Base-by-base conservation (phyloP, 1,284 basidiomycete genomes). In the Fistulinella cinereoalba region DNA sequence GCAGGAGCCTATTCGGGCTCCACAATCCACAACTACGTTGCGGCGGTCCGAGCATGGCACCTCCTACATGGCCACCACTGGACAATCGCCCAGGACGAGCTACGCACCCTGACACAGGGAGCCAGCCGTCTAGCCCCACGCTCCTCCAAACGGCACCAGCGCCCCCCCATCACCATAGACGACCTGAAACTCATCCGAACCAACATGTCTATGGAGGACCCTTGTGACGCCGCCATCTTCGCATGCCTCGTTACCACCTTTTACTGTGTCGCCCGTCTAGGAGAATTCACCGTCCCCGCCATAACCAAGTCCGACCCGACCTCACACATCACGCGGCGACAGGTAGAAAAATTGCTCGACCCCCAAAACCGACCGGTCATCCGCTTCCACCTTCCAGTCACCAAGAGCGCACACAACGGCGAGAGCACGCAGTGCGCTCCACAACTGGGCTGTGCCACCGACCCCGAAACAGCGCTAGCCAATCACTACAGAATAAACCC, bases 171-270 rank as follows among this genome's bases (percentile, higher is more conserved):
- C n/a, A 32, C 31, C 8, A 7, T 7, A 4, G 15, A 4, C 5
- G 18, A 15, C 2, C 31, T 32, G 1, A 1, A 32, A 1, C 31
- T 36, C 41, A 2, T 47, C 41, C 6, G 39, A 1, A 9, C 0
- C 1, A 5, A 8, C 1, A 44, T 72, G 13, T 45, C 64, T 28
- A 22, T 62, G 0, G 6, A 25, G 5, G 11, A 49, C 2, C 62
- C 59, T 0, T 41, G 67, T 0, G 60, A 74, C 27, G 59, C 64
- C 0, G 68, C 71, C 1, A 55, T 68, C 0, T 65, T 52, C 21
- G 61, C 66, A 0, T 73, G 70, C 44, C 48, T 69, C 0, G 2
- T 62, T 62, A 0, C 60, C 63, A 0, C 54, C n/a, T 74, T 75
- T 52, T 75, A 56, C 22, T 47, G 53, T 0, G 49, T 58, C 0